Evolutionary conservation across 495 filamentous ascomycete genomes (phyloP), one percentile per base, ranked within the genome.

Genomic region (Hypoxylon subgilvum): DNA sequence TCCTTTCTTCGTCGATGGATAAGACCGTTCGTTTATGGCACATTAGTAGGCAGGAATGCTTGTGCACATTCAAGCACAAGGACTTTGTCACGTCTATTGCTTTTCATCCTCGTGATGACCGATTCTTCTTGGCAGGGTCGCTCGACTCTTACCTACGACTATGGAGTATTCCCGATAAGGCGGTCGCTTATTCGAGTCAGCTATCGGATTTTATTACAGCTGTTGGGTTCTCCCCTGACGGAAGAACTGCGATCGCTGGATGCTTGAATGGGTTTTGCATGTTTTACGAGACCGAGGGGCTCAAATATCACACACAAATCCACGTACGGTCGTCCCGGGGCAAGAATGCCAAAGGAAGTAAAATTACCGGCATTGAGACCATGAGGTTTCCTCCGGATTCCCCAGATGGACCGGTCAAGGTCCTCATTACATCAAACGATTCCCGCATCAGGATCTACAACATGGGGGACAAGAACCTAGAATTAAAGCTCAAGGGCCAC

Each of bases 121-220:
- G 94, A 0, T 99, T 97, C 76, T 99, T 97, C 68, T 78, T 99
- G 8, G 94, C 94, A 6, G 94, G 94, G 3, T 96, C 90, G 7
- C 77, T 97, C 22, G 94, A 99, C 70, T 90, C 86, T n/a, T 93
- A 91, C 67, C 70, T 99, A 40, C 81, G 94, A 23, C 73, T 99
- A 8, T 99, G 94, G 94, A 96, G 91, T 57, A 99, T 99, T 48
- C 94, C 94, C 0, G 94, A 99, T 67, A 97, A 97, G 70, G 87
- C 83, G 39, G 91, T 99, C 13, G 93, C 93, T 0, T 99, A 86
- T 70, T 90, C 88, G 72, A 89, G 79, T 18, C 85, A 89, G 44
- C 75, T 93, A 2, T 88, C 90, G 0, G 94, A 97, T 60, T 86
- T 96, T 66, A 89, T 97, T 41, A 99, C 94, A 0, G 89, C 95